Base-by-base conservation (phyloP, 768 basidiomycete species). In the Termitomyces titanicus region DNA sequence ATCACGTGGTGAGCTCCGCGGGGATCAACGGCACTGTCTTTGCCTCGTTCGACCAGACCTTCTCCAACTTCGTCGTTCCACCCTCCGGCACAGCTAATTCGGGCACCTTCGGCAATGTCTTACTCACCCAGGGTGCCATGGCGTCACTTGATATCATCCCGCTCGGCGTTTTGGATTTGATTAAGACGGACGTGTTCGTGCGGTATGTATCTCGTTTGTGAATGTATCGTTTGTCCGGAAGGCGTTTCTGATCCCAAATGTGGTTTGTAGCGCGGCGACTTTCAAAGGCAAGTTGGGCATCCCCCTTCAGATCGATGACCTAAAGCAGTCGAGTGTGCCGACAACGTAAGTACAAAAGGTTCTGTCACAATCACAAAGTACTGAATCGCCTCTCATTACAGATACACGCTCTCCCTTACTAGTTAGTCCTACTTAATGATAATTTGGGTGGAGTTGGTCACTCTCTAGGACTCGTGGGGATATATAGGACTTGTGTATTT, bases 41-140 rank as follows among this genome's bases (percentile, higher is more conserved):
- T 60, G 84, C 86, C 18, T 73, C 74, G 42, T 87, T 88, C 65
- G 74, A 78, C 58, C 80, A 84, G 57, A 71, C 74, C 4, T 88
- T 87, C 72, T 62, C 74, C 51, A 70, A 61, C 38, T 71, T 83
- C 40, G 70, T 83, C 20, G 78, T 85, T 3, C 74, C 79, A 7
- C 72, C 77, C 43, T 65, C 74, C 29, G 71, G 77, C 42, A 78
- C 76, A 1, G 79, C 78, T 47, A 86, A 86, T 65, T 83, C 82
- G 24, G 86, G 86, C 2, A 71, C 63, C 15, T 79, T 88, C 56
- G 64, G 70, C 13, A 76, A 86, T 49, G 86, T 88, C 12, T 48
- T 77, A 25, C 74, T 88, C n/a, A 73, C 78, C 0, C 68, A 82
- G 59, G 85, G 86, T 27, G 77, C 74, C 1, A 18, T 66, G 2